Evolutionary conservation across 164 flowering plant species (phyloP), one percentile per base, ranked within the genome.

Genomic region (Vitis rupestris): DNA sequence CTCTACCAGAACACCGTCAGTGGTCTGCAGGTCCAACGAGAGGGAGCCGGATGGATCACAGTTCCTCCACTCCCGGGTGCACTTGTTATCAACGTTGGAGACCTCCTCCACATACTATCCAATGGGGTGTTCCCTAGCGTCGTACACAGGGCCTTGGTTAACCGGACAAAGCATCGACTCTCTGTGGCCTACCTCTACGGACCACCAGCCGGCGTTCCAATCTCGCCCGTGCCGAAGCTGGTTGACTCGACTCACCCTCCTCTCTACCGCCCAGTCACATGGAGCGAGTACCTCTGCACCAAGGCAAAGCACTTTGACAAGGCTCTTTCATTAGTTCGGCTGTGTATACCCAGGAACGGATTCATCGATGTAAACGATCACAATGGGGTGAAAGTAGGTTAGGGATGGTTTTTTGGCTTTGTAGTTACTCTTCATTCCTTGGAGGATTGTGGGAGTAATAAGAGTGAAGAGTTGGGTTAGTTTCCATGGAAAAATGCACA

Each of bases 101-200:
- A 95, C 69, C 90, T 95, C n/a, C 69, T 92, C 29, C 97, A 95
- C 79, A 90, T 95, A 19, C 61, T 95, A 16, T 91, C 99, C 0
- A 95, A 95, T 56, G 98, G 87, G 64, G 51, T 58, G 29, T 87
- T 66, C 81, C 76, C 66, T 16, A 83, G 84, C n/a, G 82, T 80
- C 8, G 70, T 87, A 17, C 95, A 90, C 75, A 87, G 88, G 13
- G 95, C 86, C 1, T 62, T 81, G 37, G 95, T 88, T 31, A 84
- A 88, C 78, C 71, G 80, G 4, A 72, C 64, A 59, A 63, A 52
- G 2, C 79, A 75, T 27, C 84, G 95, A 12, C 64, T 85, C 37
- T 87, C 95, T 12, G 31, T 87, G 8, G 95, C 88, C 1, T 90
- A 84, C 70, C 77, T 90, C 0, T 85, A 76, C 44, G 89, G 90